Evolutionary conservation across 164 flowering plant species (phyloP).

Genomic region (Kalanchoe fedtschenkoi): DNA sequence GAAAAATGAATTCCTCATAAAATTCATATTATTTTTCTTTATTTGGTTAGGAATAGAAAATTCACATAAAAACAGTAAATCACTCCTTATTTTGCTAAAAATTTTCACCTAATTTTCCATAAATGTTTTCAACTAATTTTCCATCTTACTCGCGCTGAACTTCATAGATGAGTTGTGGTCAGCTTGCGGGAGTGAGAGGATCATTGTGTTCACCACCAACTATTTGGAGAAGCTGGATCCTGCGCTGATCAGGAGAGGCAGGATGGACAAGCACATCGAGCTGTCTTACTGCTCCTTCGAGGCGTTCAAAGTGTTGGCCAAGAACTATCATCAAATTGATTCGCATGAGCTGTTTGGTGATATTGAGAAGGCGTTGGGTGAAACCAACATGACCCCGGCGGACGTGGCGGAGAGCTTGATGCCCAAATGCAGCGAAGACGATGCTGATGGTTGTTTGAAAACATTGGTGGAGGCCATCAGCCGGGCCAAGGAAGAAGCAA

Average conservation of each 20-base stretch:
- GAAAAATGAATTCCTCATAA: too few relatives aligned
- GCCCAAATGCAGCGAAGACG: constrained; percentile 19
- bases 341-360: constrained; percentile 22
- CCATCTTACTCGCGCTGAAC: too few relatives aligned
- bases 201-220: not conserved
- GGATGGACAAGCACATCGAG: constrained; percentile 60
- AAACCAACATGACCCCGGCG: constrained; percentile 36
- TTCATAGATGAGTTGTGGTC: not conserved
- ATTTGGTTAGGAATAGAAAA: too few relatives aligned
- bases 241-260: constrained; percentile 52
- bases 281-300: constrained; percentile 39
- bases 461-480: constrained; percentile 28
- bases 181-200: constrained; percentile 1
- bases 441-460: constrained; percentile 21
- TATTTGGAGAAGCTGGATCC: constrained; percentile 6
- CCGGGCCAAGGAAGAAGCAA: constrained; percentile 21
- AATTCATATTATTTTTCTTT: too few relatives aligned
- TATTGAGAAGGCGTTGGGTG: constrained; percentile 17
- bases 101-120: too few relatives aligned
- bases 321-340: constrained; percentile 33
- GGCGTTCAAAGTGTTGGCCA: constrained; percentile 42
- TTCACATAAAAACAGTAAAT: too few relatives aligned
- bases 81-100: too few relatives aligned
- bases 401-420: constrained; percentile 50
- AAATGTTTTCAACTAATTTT: too few relatives aligned